Conservation (phyloP, 1,284 basidiomycete species). For the Dichomitus squalens region DNA sequence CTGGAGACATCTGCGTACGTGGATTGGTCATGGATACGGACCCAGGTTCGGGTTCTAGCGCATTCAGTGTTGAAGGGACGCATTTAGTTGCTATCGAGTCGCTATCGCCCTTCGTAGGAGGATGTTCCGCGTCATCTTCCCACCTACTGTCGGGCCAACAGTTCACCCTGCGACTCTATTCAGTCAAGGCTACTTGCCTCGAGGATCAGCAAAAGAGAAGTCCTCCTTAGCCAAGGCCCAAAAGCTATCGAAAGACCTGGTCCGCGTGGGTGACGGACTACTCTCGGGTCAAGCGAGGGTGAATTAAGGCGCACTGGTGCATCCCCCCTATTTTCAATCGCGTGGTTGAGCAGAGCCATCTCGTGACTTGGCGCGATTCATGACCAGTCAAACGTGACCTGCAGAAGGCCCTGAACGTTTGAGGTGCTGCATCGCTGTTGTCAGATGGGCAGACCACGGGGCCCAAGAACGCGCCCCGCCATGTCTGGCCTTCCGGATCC, state of each 20-base stretch:
- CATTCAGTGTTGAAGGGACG: not conserved
- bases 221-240: not conserved
- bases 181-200: too few relatives aligned
- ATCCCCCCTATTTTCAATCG: conserved; percentile 1
- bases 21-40: not conserved
- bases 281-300: conserved; percentile 15
- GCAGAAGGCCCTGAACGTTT: conserved; percentile 5
- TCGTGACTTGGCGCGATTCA: conserved; percentile 17
- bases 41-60: not conserved
- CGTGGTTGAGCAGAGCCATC: not conserved
- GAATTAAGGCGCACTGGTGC: not conserved
- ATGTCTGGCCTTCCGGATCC: conserved; percentile 15
- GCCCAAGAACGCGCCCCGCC: conserved; percentile 8
- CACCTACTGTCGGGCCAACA: conserved; percentile 17
- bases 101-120: not conserved
- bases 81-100: not conserved
- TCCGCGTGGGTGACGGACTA: conserved; percentile 5
- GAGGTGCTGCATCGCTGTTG: conserved; percentile 12
- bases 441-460: conserved; percentile 26
- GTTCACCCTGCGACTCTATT: conserved; percentile 5
- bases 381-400: conserved; percentile 18
- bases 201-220: conserved; percentile 8
- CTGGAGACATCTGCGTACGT: not conserved
- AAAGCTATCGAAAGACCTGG: conserved; percentile 5
- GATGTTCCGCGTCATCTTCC: conserved; percentile 1